These are phyloP conservation scores for Irpex lacteus DNA, from an alignment of 1,284 basidiomycete species.

Conservation along the genomic window DNA sequence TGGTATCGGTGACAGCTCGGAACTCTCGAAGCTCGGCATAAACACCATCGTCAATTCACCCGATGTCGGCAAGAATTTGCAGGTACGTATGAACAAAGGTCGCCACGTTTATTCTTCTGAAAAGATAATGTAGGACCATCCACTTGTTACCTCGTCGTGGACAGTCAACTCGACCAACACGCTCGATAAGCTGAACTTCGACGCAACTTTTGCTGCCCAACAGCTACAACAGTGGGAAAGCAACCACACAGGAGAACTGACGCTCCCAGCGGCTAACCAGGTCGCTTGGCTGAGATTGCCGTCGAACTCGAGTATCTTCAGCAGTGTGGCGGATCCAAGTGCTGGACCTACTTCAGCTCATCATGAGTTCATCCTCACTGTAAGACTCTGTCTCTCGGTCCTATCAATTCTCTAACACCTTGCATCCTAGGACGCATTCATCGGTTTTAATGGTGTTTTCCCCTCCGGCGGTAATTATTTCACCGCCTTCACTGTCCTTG, in stretches of 20 bases:
- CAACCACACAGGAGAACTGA: slow-evolving; percentile 7
- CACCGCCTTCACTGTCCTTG: slow-evolving; percentile 19
- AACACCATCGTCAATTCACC: slow-evolving; percentile 29
- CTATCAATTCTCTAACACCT: background rate
- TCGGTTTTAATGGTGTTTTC: slow-evolving; percentile 8
- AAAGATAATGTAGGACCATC: slow-evolving; percentile 26
- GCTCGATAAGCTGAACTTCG: slow-evolving; percentile 14
- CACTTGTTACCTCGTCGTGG: slow-evolving; percentile 16
- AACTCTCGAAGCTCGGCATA: slow-evolving; percentile 31
- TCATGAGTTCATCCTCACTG: slow-evolving; percentile 28
- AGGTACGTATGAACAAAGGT: slow-evolving; percentile 9
- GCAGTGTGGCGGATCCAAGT: slow-evolving; percentile 16
- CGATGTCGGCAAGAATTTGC: slow-evolving; percentile 39
- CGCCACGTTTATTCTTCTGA: background rate
- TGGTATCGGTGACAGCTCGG: slow-evolving; percentile 35
- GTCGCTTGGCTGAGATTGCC: slow-evolving; percentile 19
- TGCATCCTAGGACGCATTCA: slow-evolving; percentile 11
- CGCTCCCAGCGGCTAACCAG: slow-evolving; percentile 16
- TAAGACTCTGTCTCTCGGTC: background rate
- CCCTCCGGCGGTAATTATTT: slow-evolving; percentile 22
- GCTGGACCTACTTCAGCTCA: slow-evolving; percentile 25
- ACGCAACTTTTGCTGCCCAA: slow-evolving; percentile 12
- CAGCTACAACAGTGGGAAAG: slow-evolving; percentile 15
- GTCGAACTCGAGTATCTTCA: slow-evolving; percentile 11
- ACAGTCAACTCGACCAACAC: slow-evolving; percentile 19